Evolutionary conservation across 164 flowering plant species (phyloP), one percentile per base, ranked within the genome.

Genomic region (Liriodendron chinense): DNA sequence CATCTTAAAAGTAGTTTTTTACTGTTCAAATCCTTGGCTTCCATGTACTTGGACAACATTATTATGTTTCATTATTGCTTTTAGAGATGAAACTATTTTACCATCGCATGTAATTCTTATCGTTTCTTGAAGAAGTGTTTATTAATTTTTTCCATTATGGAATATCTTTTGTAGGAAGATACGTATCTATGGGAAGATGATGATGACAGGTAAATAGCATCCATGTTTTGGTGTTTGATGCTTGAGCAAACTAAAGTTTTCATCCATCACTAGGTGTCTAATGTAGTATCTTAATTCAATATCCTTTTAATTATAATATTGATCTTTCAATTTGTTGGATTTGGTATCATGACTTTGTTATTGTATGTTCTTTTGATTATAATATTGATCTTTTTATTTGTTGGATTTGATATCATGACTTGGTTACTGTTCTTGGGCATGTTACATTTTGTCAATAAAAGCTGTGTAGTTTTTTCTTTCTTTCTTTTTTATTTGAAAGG

Each of bases 171-270:
- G 75, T 88, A 92, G 98, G 98, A 96, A 83, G 96, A 89, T 78
- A 90, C 95, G 21, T 90, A 96, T 80, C 82, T 92, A 4, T 96
- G 99, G 98, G 99, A 94, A 83, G 99, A 96, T 76, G 90, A 92
- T 73, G 98, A 96, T 85, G 93, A 83, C 77, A 89, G 99, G 99
- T 95, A 86, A 34, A 26, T 12, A 9, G 3, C 12, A 9, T 66
- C 1, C 34, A 66, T 24, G 2, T 66, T 66, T 24, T 23, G 16
- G 69, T 13, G 21, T 20, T 56, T 56, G 61, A 63, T 63, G 66
- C 26, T 18, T 63, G 66, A 14, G 66, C 21, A 63, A 20, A 12
- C 10, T 26, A 26, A 26, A 66, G 43, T 26, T 66, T 66, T 53
- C 18, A 7, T 9, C 18, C 59, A 12, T 7, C 13, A 53, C 59